phyloP scores from a whole-genome alignment of 1,284 basidiomycete genomes.

The Ganoderma lucidum region DNA sequence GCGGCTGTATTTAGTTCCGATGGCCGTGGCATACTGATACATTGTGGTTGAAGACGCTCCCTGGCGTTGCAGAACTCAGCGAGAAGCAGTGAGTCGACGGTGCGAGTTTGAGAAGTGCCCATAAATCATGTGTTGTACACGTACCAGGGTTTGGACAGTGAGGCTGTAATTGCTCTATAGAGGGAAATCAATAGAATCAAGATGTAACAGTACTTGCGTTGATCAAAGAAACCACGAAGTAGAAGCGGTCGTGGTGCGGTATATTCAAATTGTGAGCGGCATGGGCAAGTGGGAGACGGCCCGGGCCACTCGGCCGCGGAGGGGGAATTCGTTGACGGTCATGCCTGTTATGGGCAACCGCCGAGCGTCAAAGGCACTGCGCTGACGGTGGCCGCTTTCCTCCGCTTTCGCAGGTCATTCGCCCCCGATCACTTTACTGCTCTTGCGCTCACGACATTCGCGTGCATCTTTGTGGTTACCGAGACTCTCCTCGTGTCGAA shows the following conservation, averaged over 20 bases:
- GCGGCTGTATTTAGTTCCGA: background rate
- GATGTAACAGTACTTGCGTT: background rate
- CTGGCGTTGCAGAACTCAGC: slow-evolving; percentile 86
- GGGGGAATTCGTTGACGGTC: background rate
- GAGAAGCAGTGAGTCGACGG: slow-evolving; percentile 54
- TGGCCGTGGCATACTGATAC: slow-evolving; percentile 10
- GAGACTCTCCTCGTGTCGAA: slow-evolving; percentile 1
- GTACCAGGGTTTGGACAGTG: slow-evolving; percentile 32
- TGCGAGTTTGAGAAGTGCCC: slow-evolving; percentile 15
- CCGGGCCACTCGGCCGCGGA: background rate
- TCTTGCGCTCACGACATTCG: slow-evolving; percentile 12
- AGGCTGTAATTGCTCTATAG: slow-evolving; percentile 29
- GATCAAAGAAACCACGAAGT: background rate
- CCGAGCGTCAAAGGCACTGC: slow-evolving; percentile 13
- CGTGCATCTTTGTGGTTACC: background rate
- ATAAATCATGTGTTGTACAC: slow-evolving; percentile 32
- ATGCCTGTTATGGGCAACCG: slow-evolving; percentile 8
- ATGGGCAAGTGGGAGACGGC: background rate
- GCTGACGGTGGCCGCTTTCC: slow-evolving; percentile 19
- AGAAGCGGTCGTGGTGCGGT: background rate
- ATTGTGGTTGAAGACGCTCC: slow-evolving; percentile 63
- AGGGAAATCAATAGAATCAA: slow-evolving; percentile 10
- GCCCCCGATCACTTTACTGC: background rate
- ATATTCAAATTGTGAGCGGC: background rate
- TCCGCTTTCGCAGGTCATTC: slow-evolving; percentile 18